These are phyloP conservation scores for Zea mays DNA, from an alignment of 176 grass and related monocot species.

Conservation along the genomic window DNA sequence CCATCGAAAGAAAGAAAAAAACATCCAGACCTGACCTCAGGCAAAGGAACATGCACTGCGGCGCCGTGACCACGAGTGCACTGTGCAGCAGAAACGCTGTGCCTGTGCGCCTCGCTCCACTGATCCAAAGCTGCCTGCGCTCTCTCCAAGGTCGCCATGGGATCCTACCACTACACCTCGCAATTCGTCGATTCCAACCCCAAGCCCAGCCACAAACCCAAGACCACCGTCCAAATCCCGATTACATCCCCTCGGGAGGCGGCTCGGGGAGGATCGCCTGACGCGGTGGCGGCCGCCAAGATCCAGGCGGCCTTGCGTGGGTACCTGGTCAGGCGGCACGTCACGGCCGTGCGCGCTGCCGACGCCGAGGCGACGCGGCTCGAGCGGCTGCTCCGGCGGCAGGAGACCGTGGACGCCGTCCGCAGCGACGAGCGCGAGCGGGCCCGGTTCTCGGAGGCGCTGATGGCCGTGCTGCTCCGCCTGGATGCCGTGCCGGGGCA, in stretches of 20 bases:
- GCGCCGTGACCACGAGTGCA: conserved; percentile 14
- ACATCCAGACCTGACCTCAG: background rate
- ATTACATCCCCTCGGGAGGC: conserved; percentile 32
- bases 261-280: background rate
- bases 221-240: conserved; percentile 56
- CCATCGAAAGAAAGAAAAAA: conserved; percentile 25
- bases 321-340: conserved; percentile 56
- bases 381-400: conserved; percentile 72
- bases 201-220: background rate
- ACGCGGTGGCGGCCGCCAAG: conserved; percentile 49
- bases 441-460: conserved; percentile 70
- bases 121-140: conserved; percentile 7
- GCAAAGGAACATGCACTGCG: conserved; percentile 14
- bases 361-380: conserved; percentile 60
- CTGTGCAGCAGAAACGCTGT: background rate
- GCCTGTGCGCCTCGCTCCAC: conserved; percentile 14
- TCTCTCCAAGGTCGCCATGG: conserved; percentile 35
- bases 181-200: conserved; percentile 38
- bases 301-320: conserved; percentile 74
- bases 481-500: conserved; percentile 80
- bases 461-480: conserved; percentile 77
- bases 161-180: conserved; percentile 51
- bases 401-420: conserved; percentile 89
- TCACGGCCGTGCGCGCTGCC: conserved; percentile 48
- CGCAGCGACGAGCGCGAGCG: conserved; percentile 65